These are phyloP conservation scores for Nakazawaea populi DNA, from an alignment of 805 yeast species.

Conservation along the genomic window DNA sequence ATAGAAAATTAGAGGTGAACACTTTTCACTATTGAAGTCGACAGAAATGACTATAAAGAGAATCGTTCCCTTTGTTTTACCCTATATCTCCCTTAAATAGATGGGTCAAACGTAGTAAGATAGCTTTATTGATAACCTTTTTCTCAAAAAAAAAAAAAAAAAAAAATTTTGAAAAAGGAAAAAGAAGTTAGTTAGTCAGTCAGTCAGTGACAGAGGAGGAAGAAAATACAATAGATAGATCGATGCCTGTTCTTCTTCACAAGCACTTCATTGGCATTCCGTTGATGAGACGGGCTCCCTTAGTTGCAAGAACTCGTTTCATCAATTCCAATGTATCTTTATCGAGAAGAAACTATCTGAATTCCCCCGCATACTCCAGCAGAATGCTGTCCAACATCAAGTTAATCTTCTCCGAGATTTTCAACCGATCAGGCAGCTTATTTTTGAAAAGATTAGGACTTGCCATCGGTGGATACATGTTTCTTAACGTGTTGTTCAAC, in stretches of 20 bases:
- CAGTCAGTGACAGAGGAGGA: no score
- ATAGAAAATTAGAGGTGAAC: no score
- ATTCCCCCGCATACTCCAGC: neutral
- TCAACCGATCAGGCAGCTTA: constrained; percentile 29
- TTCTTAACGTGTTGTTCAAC: constrained; percentile 31
- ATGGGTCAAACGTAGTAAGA: no score
- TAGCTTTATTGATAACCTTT: no score
- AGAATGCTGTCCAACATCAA: constrained; percentile 1
- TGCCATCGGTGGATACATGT: constrained; percentile 34
- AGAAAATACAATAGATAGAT: neutral
- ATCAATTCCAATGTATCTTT: no score
- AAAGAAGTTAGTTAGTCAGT: no score
- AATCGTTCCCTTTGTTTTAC: no score
- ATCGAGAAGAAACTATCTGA: neutral
- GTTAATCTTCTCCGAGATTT: constrained; percentile 2
- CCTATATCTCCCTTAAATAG: no score
- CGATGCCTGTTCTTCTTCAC: neutral
- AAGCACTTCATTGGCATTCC: neutral
- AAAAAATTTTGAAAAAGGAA: neutral
- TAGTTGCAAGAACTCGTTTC: no score
- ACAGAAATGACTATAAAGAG: no score
- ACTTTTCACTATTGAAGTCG: no score
- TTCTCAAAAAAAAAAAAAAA: no score
- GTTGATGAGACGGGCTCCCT: neutral
- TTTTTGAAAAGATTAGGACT: constrained; percentile 38